Percentiles rank a stretch among this genome's conserved stretches.
These are phyloP conservation scores for Quercus parvula DNA, from an alignment of 306 rosid genomes.

Conservation along the genomic window DNA sequence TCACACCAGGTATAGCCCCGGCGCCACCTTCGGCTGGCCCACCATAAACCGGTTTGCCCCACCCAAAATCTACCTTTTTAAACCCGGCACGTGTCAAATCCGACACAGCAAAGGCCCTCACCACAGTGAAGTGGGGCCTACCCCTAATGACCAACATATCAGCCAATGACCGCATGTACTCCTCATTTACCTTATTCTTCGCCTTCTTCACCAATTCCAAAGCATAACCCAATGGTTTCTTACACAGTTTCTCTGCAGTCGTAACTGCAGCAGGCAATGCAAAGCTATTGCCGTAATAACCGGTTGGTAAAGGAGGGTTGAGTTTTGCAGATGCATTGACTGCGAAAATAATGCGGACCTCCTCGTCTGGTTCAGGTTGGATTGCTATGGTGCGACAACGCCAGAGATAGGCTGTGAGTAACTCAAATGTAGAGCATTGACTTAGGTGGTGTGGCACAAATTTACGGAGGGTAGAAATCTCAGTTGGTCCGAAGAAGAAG, in stretches of 20 bases:
- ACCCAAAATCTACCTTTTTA: slow-evolving; percentile 49
- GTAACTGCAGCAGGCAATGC: slow-evolving; percentile 44
- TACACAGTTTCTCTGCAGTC: slow-evolving; percentile 33
- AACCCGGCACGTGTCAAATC: slow-evolving; percentile 54
- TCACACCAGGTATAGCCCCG: slow-evolving; percentile 49
- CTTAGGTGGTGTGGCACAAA: slow-evolving; percentile 23
- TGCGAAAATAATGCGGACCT: slow-evolving; percentile 46
- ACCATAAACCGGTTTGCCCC: slow-evolving; percentile 54
- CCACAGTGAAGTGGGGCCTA: slow-evolving; percentile 43
- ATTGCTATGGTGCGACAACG: slow-evolving; percentile 50
- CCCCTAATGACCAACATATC: slow-evolving; percentile 47
- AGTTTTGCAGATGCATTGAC: slow-evolving; percentile 39
- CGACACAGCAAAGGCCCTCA: slow-evolving; percentile 39
- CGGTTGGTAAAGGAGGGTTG: slow-evolving; percentile 44
- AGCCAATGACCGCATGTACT: slow-evolving; percentile 52
- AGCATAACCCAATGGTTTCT: slow-evolving; percentile 44
- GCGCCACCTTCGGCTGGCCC: slow-evolving; percentile 50
- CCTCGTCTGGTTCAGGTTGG: slow-evolving; percentile 21
- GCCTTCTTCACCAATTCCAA: slow-evolving; percentile 49
- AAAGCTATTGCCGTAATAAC: slow-evolving; percentile 59
- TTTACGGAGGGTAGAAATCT: slow-evolving; percentile 39
- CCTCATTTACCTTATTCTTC: slow-evolving; percentile 41
- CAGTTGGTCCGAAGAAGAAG: slow-evolving; percentile 45
- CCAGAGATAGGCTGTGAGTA: slow-evolving; percentile 51
- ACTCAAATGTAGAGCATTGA: slow-evolving; percentile 41